Conservation (phyloP, 257 asterid genomes). For the Scutellaria minor region DNA sequence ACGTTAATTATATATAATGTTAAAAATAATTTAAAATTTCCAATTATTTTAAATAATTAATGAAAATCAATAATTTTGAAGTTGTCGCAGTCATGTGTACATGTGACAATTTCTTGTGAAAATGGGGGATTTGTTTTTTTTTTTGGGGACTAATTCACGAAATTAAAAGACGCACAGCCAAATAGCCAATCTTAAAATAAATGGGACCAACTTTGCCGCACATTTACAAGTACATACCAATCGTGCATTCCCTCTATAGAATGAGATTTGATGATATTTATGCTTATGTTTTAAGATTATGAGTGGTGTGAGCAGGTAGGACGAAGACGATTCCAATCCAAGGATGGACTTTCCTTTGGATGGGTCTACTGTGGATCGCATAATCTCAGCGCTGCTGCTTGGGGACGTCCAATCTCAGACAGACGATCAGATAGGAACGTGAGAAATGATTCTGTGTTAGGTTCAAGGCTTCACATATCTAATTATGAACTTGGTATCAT, state of each 20-base stretch:
- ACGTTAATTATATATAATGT: too few species aligned
- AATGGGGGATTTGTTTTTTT: too few species aligned
- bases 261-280: not conserved
- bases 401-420: conserved; percentile 82
- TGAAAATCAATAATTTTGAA: too few species aligned
- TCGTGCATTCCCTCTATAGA: not conserved
- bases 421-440: conserved; percentile 33
- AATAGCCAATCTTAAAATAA: too few species aligned
- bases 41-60: too few species aligned
- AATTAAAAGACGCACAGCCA: too few species aligned
- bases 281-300: conserved; percentile 20
- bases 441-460: conserved; percentile 50
- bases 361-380: conserved; percentile 93
- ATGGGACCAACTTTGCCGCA: too few species aligned
- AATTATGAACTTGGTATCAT: conserved; percentile 84
- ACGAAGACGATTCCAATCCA: conserved; percentile 62
- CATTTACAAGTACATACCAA: too few species aligned
- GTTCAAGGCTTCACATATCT: conserved; percentile 76
- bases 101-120: too few species aligned
- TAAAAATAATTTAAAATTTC: too few species aligned
- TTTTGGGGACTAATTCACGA: too few species aligned
- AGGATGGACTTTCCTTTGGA: conserved; percentile 66
- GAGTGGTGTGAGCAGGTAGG: conserved; percentile 72
- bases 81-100: too few species aligned
- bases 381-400: conserved; percentile 94